A percentile compares a stretch with the other conserved stretches of the same genome.
Evolutionary conservation across 2,329 filamentous ascomycete genomes (phyloP).

Genomic region (Aspergillus cejpii): DNA sequence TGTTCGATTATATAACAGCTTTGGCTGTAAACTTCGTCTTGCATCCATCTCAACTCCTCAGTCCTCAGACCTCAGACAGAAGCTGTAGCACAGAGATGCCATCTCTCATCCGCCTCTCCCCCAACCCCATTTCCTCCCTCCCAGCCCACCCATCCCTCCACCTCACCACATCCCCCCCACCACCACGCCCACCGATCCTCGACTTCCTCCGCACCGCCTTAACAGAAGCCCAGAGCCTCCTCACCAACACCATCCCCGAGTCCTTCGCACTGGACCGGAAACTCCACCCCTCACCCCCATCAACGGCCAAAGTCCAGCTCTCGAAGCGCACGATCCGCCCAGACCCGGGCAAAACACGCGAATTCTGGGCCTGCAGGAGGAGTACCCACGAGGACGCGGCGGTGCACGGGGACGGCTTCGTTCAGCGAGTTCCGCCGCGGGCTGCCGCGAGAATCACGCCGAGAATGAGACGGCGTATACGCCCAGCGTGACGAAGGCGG

Average conservation of each 20-base stretch:
- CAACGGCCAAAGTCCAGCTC: constrained; percentile 27
- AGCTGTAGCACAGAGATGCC: neutral
- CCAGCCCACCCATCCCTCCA: constrained; percentile 27
- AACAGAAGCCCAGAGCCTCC: constrained; percentile 24
- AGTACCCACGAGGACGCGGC: constrained; percentile 31
- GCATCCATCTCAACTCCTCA: no score
- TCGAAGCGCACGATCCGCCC: constrained; percentile 8
- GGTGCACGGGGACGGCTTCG: constrained; percentile 29
- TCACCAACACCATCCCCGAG: constrained; percentile 22
- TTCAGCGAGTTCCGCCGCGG: constrained; percentile 36
- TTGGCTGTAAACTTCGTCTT: no score
- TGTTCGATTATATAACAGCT: no score
- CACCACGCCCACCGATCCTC: constrained; percentile 15
- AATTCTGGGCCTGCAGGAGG: constrained; percentile 40
- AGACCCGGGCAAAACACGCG: constrained; percentile 13
- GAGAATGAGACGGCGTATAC: constrained; percentile 40
- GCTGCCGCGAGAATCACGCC: constrained; percentile 35
- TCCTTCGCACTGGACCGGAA: constrained; percentile 25
- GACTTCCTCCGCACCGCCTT: constrained; percentile 22
- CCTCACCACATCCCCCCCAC: neutral
- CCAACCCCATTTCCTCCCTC: constrained; percentile 25
- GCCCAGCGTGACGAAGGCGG: constrained; percentile 29
- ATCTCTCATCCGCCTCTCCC: constrained; percentile 21
- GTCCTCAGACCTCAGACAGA: no score
- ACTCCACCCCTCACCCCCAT: constrained; percentile 24